A percentile compares a stretch with the other conserved stretches of the same genome.
Conservation (phyloP, 2,329 filamentous ascomycete genomes). For the Aspergillus pseudonomiae region DNA sequence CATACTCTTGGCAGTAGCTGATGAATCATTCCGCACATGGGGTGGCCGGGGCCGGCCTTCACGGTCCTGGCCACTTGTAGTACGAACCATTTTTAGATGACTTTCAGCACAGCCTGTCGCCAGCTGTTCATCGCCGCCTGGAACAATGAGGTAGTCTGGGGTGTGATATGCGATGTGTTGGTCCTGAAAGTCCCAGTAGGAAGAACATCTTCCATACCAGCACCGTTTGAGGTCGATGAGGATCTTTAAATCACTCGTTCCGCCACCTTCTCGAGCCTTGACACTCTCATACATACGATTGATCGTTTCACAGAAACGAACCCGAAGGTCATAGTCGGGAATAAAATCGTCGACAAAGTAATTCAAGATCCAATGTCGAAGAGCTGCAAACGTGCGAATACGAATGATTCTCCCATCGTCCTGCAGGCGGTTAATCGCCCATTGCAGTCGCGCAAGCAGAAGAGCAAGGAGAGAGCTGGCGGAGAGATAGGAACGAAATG, state of each 20-base stretch:
- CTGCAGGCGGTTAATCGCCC: constrained; percentile 79
- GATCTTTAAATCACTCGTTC: constrained; percentile 76
- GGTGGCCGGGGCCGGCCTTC: constrained; percentile 19
- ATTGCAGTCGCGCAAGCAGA: constrained; percentile 80
- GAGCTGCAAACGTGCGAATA: constrained; percentile 90
- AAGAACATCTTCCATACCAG: constrained; percentile 86
- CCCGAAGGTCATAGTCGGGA: constrained; percentile 70
- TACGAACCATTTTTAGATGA: constrained; percentile 22
- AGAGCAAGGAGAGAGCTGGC: constrained; percentile 76
- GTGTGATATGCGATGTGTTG: constrained; percentile 61
- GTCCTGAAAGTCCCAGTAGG: constrained; percentile 82
- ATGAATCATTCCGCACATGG: constrained; percentile 41
- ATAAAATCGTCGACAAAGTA: constrained; percentile 97
- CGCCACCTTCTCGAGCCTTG: constrained; percentile 53
- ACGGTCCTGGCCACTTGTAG: constrained; percentile 12
- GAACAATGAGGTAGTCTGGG: constrained; percentile 69
- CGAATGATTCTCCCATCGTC: constrained; percentile 92
- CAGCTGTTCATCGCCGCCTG: constrained; percentile 64
- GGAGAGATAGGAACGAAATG: constrained; percentile 84
- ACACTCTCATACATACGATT: constrained; percentile 65
- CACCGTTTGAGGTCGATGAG: constrained; percentile 94
- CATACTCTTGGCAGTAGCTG: constrained; percentile 38
- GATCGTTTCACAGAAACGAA: constrained; percentile 77
- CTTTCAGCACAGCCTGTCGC: constrained; percentile 32
- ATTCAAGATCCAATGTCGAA: constrained; percentile 96